phyloP scores from a whole-genome alignment of 78 protist genomes.

The Acrasis kona region DNA sequence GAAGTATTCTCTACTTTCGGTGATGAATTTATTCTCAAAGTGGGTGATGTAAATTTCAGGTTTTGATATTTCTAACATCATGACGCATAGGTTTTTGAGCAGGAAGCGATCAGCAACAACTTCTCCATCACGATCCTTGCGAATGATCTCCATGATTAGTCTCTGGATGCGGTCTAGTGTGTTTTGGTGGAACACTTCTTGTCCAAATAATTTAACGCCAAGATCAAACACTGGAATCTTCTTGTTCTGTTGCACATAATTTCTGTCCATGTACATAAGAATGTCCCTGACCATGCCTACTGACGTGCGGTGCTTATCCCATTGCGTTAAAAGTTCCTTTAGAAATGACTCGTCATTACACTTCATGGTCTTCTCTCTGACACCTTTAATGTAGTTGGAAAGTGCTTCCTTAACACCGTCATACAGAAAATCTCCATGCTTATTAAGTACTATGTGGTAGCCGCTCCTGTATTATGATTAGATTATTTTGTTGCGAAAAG shows the following conservation, averaged over 20 bases:
- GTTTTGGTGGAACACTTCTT: neutral
- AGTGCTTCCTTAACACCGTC: neutral
- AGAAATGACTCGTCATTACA: neutral
- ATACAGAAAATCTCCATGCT: conserved; percentile 14
- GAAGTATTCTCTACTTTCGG: neutral
- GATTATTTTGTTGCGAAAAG: neutral
- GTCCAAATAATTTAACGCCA: conserved; percentile 11
- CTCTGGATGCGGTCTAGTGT: conserved; percentile 1
- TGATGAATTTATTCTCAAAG: neutral
- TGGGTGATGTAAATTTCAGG: neutral
- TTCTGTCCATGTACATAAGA: conserved; percentile 24
- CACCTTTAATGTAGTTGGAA: neutral
- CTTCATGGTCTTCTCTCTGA: neutral
- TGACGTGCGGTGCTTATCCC: conserved; percentile 18
- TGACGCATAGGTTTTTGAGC: neutral
- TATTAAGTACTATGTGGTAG: neutral
- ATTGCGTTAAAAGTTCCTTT: neutral
- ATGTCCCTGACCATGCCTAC: conserved; percentile 14
- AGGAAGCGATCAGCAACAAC: neutral
- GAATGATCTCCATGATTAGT: conserved; percentile 4
- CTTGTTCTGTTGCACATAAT: neutral
- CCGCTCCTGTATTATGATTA: conserved; percentile 5
- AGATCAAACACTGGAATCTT: conserved; percentile 8
- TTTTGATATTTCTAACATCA: conserved; percentile 9
- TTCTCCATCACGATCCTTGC: conserved; percentile 3